Percentiles rank a stretch among this genome's conserved stretches.
Conservation (phyloP, 2,329 filamentous ascomycete genomes). For the Aureobasidium musti region DNA sequence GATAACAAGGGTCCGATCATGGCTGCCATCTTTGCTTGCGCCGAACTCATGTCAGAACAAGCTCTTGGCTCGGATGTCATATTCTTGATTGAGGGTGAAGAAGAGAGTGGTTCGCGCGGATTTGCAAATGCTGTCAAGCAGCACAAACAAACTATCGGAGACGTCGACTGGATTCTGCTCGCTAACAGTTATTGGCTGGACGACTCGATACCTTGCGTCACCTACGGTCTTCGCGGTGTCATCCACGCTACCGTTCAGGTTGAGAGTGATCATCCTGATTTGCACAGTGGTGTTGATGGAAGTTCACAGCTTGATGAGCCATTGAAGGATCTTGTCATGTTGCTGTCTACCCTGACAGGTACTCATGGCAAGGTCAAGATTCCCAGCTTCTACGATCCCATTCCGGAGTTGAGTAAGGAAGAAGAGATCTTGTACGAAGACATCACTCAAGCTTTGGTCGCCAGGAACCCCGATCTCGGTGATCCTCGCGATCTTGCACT, state of each 20-base stretch:
- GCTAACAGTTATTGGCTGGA: slow-evolving; percentile 99
- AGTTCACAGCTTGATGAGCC: slow-evolving; percentile 88
- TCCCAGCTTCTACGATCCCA: slow-evolving; percentile 83
- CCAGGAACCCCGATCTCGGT: slow-evolving; percentile 66
- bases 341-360: slow-evolving; percentile 81
- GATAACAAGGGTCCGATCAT: slow-evolving; percentile 98
- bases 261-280: slow-evolving; percentile 80
- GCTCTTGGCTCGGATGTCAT: slow-evolving; percentile 82
- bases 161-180: slow-evolving; percentile 90
- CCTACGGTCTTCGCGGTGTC: slow-evolving; percentile 90
- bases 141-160: slow-evolving; percentile 81
- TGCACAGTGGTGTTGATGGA: slow-evolving; percentile 96
- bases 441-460: slow-evolving; percentile 75
- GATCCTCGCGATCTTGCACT: slow-evolving; percentile 71
- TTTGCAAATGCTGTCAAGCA: slow-evolving; percentile 80
- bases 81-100: slow-evolving; percentile 94
- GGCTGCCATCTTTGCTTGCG: slow-evolving; percentile 89
- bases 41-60: slow-evolving; percentile 83
- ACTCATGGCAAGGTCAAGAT: slow-evolving; percentile 78
- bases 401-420: slow-evolving; percentile 70
- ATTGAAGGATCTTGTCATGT: slow-evolving; percentile 81
- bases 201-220: slow-evolving; percentile 91
- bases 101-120: slow-evolving; percentile 89
- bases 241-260: slow-evolving; percentile 90
- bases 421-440: slow-evolving; percentile 82